Evolutionary conservation across 1,139 yeast species (phyloP), one percentile per base, ranked within the genome.

Genomic region (Nakaseomyces nivariensis): DNA sequence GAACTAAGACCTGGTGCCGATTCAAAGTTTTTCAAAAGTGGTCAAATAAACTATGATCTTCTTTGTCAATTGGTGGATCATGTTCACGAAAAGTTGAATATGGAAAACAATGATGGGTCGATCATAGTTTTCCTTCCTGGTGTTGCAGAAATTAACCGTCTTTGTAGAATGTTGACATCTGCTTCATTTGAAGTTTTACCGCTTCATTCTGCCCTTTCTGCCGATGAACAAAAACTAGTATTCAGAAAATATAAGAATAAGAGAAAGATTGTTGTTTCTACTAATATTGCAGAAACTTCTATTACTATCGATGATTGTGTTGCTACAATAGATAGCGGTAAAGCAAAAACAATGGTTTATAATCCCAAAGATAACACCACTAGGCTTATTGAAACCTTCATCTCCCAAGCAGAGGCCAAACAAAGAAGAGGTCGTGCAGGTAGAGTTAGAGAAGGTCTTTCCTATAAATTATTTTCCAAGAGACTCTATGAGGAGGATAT

Each of bases 371-470:
- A 81, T 13, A 84, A 85, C 57, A 76, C 89, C 3, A 82, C 95
- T 0, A 78, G 78, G 53, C 73, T 92, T 43, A 73, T 82, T 4
- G 97, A 90, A 61, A 74, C 77, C 4, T 90, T 96, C 89, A 88
- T 90, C 36, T 90, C 97, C 0, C 78, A 77, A 56, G 97, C 97
- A 0, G 96, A 95, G 61, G 82, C 84, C n/a, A 78, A 81, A 42
- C 98, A 92, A 67, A 77, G 98, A 68, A 75, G 96, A 63, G 98
- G 98, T 64, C 86, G 98, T 73, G 94, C 97, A n/a, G 98, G 98
- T 55, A 92, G 98, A 77, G 89, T 90, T 13, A 77, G 82, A 29
- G 74, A 74, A 32, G 98, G 98, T 52, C 72, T 72, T 10, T 89
- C 97, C 55, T 92, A 81, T 68, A 90, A 86, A 61, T 66, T 92